phyloP scores from a whole-genome alignment of 192 early-diverging fungal genomes.

The Helicostylum pulchrum region DNA sequence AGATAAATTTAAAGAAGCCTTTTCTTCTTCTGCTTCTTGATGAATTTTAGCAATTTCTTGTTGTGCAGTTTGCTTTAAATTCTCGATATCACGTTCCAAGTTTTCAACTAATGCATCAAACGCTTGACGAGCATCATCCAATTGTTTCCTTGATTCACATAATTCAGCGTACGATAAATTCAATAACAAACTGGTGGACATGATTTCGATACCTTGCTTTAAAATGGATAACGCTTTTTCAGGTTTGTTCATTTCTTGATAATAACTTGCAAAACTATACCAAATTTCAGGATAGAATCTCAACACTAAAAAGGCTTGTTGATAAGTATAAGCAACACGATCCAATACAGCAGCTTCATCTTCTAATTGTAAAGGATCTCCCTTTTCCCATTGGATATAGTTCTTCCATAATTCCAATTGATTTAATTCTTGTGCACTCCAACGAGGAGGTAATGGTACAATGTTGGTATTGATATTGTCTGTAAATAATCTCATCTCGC shows the following conservation, averaged over 20 bases:
- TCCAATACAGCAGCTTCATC: slow-evolving; percentile 54
- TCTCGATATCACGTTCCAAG: slow-evolving; percentile 44
- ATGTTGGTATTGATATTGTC: slow-evolving; percentile 70
- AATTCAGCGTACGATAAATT: slow-evolving; percentile 74
- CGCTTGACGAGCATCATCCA: slow-evolving; percentile 48
- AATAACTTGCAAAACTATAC: slow-evolving; percentile 70
- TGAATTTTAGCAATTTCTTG: slow-evolving; percentile 45
- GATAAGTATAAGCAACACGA: slow-evolving; percentile 83
- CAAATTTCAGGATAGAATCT: slow-evolving; percentile 89
- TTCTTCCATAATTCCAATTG: slow-evolving; percentile 77
- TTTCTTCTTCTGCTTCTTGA: slow-evolving; percentile 39
- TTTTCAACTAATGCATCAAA: slow-evolving; percentile 52
- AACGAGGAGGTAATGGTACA: slow-evolving; percentile 73
- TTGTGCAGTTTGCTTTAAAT: slow-evolving; percentile 27
- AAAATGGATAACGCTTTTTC: slow-evolving; percentile 63
- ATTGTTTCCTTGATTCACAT: slow-evolving; percentile 61
- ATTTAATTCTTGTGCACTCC: slow-evolving; percentile 71
- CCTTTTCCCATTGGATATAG: slow-evolving; percentile 88
- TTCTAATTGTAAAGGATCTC: slow-evolving; percentile 81
- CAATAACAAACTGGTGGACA: slow-evolving; percentile 68
- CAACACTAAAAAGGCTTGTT: slow-evolving; percentile 79
- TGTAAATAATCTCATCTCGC: slow-evolving; percentile 75
- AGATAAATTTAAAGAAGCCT: slow-evolving; percentile 37
- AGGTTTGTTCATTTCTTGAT: slow-evolving; percentile 48
- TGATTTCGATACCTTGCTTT: slow-evolving; percentile 62